A percentile compares a stretch with the other conserved stretches of the same genome.
phyloP scores from a whole-genome alignment of 2,329 filamentous ascomycete genomes.

The Aspergillus transmontanensis region DNA sequence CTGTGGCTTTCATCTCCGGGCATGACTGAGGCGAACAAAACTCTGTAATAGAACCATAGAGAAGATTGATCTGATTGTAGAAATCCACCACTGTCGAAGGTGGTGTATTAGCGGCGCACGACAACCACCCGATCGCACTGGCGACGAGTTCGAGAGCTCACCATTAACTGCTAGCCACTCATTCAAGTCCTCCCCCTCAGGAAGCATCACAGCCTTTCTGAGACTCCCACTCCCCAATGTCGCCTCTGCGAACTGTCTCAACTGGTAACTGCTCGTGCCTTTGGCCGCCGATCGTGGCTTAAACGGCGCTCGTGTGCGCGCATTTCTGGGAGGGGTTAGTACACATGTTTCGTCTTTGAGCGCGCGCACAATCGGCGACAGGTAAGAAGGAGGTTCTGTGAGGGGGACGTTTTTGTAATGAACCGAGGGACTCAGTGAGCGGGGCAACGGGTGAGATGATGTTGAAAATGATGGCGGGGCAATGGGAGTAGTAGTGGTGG shows the following conservation, averaged over 20 bases:
- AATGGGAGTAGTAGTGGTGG: conserved; percentile 29
- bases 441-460: conserved; percentile 20
- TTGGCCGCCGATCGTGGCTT: conserved; percentile 82
- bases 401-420: conserved; percentile 32
- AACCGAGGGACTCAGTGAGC: conserved; percentile 28
- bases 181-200: conserved; percentile 95
- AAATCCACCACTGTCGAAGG: conserved; percentile 83
- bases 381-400: conserved; percentile 37
- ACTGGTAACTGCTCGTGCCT: conserved; percentile 86
- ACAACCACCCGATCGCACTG: not conserved
- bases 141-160: conserved; percentile 46
- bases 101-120: not conserved
- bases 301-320: conserved; percentile 87
- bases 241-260: conserved; percentile 97
- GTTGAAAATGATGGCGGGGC: conserved; percentile 21
- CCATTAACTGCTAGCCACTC: conserved; percentile 98
- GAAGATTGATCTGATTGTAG: conserved; percentile 99
- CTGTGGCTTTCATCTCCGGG: conserved; percentile 99
- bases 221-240: conserved; percentile 93
- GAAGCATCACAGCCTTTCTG: conserved; percentile 93
- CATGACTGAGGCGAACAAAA: conserved; percentile 98
- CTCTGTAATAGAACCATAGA: conserved; percentile 98
- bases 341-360: conserved; percentile 42
- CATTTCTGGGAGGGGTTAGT: conserved; percentile 65
- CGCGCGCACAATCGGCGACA: conserved; percentile 38